These are phyloP conservation scores for Hanseniaspora singularis DNA, from an alignment of 805 yeast genomes.

Conservation along the genomic window DNA sequence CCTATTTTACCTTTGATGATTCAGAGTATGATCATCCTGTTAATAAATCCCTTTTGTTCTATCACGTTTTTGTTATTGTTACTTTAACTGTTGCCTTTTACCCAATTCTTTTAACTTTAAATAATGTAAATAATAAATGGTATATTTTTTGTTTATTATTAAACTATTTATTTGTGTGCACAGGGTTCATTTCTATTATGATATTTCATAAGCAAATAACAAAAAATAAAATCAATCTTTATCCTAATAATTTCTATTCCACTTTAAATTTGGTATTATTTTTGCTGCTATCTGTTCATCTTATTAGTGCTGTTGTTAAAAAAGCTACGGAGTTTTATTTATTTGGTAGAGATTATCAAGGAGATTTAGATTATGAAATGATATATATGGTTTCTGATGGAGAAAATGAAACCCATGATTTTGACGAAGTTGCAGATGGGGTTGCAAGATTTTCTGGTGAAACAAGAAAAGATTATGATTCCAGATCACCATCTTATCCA, in stretches of 20 bases:
- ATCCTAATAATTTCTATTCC: slow-evolving; percentile 65
- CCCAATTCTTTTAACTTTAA: slow-evolving; percentile 57
- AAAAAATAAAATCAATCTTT: slow-evolving; percentile 33
- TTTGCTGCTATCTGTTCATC: slow-evolving; percentile 43
- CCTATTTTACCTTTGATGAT: slow-evolving; percentile 41
- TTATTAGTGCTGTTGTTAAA: slow-evolving; percentile 40
- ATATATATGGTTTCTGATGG: slow-evolving; percentile 7
- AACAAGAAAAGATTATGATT: slow-evolving; percentile 21
- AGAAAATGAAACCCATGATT: not conserved
- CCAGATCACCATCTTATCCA: slow-evolving; percentile 23
- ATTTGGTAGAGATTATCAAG: not conserved
- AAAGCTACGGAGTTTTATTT: slow-evolving; percentile 29
- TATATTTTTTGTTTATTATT: slow-evolving; percentile 44
- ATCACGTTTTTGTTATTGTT: slow-evolving; percentile 40
- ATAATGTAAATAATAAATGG: slow-evolving; percentile 47
- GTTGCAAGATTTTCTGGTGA: slow-evolving; percentile 17
- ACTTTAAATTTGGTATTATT: slow-evolving; percentile 53
- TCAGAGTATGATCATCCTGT: slow-evolving; percentile 30
- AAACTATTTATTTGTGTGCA: slow-evolving; percentile 36
- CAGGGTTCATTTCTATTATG: slow-evolving; percentile 44
- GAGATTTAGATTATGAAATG: slow-evolving; percentile 1
- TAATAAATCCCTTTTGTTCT: slow-evolving; percentile 39
- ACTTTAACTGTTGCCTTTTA: slow-evolving; percentile 43
- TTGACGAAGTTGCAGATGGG: not conserved
- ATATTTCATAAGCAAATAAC: slow-evolving; percentile 51